phyloP scores from a whole-genome alignment of 495 filamentous ascomycete genomes.

The Thermothielavioides terrestris region DNA sequence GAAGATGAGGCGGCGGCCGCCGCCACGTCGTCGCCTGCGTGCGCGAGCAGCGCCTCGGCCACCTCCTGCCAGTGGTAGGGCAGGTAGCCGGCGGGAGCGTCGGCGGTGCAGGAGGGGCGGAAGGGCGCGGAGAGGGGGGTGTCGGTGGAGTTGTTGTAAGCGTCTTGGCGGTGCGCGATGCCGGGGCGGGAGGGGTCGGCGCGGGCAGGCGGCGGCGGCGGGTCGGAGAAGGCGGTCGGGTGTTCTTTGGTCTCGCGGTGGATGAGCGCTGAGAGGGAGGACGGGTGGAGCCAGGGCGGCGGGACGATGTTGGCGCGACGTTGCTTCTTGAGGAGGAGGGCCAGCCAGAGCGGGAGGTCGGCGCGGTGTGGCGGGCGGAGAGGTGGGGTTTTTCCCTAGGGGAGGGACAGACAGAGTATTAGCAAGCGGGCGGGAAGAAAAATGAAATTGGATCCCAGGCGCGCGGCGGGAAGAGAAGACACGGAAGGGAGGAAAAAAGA shows the following conservation, averaged over 20 bases:
- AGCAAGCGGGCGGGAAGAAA: no score
- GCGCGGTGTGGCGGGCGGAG: conserved; percentile 76
- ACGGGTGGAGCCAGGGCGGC: conserved; percentile 74
- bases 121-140: conserved; percentile 49
- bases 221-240: conserved; percentile 61
- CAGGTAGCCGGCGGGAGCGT: conserved; percentile 54
- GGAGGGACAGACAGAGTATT: no score
- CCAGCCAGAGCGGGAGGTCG: conserved; percentile 85
- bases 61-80: conserved; percentile 95
- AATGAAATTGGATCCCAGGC: no score
- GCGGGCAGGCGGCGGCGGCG: conserved; percentile 52
- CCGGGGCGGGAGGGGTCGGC: conserved; percentile 30
- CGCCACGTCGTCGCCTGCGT: conserved; percentile 75
- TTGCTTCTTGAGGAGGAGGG: conserved; percentile 93
- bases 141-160: neutral
- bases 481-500: neutral
- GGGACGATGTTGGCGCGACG: conserved; percentile 87
- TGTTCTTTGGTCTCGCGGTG: conserved; percentile 63
- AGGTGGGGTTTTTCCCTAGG: conserved; percentile 64
- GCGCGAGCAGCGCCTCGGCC: conserved; percentile 72
- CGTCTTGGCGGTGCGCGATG: conserved; percentile 20
- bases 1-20: conserved; percentile 45
- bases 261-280: conserved; percentile 65
- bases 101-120: conserved; percentile 46
- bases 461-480: no score